Conservation (phyloP, 192 early-diverging fungal species). For the Phlyctochytrium planicorne region DNA sequence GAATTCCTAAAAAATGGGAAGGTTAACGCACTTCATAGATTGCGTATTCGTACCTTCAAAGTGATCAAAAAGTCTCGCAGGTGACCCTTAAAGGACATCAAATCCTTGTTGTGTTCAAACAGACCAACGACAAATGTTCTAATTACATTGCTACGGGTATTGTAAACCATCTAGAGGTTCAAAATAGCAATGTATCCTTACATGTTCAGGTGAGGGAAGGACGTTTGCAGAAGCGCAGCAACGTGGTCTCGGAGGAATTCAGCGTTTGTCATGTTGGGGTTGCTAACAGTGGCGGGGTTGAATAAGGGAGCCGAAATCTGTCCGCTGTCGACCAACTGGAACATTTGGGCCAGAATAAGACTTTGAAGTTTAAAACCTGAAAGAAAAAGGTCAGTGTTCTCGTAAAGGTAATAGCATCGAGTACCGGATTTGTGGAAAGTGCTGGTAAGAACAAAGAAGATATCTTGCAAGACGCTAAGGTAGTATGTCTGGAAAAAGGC, state of each 20-base stretch:
- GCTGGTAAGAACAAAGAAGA: conserved; percentile 96
- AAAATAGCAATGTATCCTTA: conserved; percentile 45
- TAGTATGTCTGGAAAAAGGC: conserved; percentile 92
- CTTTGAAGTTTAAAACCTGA: conserved; percentile 90
- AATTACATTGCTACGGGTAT: conserved; percentile 68
- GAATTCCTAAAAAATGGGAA: conserved; percentile 94
- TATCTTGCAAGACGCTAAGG: conserved; percentile 87
- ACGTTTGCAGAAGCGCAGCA: conserved; percentile 74
- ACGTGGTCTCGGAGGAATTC: conserved; percentile 84
- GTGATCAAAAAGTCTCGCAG: conserved; percentile 90
- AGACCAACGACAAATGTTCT: conserved; percentile 82
- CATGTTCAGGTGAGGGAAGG: conserved; percentile 90
- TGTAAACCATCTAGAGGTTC: not conserved
- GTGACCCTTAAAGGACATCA: conserved; percentile 82
- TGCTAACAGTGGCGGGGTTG: conserved; percentile 66
- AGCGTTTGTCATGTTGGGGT: conserved; percentile 76
- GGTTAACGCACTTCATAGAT: too few species aligned
- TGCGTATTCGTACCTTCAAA: conserved; percentile 40
- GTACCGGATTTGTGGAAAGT: conserved; percentile 95
- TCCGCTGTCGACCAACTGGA: conserved; percentile 79
- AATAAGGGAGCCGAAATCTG: conserved; percentile 86
- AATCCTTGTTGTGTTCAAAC: conserved; percentile 80
- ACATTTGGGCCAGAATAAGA: conserved; percentile 86
- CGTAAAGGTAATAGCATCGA: conserved; percentile 1
- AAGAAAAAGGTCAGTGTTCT: too few species aligned